phyloP scores from a whole-genome alignment of 306 rosid genomes.

The Cucurbita argyrosperma region DNA sequence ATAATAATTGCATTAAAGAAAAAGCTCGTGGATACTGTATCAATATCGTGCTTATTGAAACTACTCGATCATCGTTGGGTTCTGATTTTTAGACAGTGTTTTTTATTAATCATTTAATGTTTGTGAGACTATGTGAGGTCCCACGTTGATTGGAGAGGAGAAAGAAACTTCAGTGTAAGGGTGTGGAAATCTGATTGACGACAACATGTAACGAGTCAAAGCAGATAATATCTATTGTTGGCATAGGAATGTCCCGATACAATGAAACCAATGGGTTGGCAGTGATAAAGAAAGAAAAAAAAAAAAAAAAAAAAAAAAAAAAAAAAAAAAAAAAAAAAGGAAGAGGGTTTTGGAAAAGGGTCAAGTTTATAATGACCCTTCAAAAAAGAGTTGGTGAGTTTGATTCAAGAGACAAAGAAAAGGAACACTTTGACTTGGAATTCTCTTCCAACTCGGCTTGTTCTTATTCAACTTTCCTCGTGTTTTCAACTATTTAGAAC shows the following conservation, averaged over 20 bases:
- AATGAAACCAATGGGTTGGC: neutral
- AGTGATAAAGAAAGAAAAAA: neutral
- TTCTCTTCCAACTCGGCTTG: neutral
- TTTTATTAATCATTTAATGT: too few relatives aligned
- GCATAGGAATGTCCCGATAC: neutral
- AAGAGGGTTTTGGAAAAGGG: neutral
- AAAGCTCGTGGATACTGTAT: neutral
- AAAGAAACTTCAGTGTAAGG: too few relatives aligned
- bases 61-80: too few relatives aligned
- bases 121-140: too few relatives aligned
- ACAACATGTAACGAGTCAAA: too few relatives aligned
- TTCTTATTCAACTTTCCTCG: neutral
- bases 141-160: too few relatives aligned
- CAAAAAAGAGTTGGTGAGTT: neutral
- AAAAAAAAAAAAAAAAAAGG: neutral
- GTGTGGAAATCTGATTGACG: too few relatives aligned
- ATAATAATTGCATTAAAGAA: too few relatives aligned
- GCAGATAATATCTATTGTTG: too few relatives aligned
- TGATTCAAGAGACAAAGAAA: neutral
- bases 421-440: neutral
- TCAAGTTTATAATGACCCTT: conserved; percentile 5
- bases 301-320: neutral
- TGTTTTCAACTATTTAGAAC: neutral
- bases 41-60: too few relatives aligned
- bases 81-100: too few relatives aligned